These are phyloP conservation scores for Trichomonas tenax DNA, from an alignment of 208 protist genomes.

Conservation along the genomic window DNA sequence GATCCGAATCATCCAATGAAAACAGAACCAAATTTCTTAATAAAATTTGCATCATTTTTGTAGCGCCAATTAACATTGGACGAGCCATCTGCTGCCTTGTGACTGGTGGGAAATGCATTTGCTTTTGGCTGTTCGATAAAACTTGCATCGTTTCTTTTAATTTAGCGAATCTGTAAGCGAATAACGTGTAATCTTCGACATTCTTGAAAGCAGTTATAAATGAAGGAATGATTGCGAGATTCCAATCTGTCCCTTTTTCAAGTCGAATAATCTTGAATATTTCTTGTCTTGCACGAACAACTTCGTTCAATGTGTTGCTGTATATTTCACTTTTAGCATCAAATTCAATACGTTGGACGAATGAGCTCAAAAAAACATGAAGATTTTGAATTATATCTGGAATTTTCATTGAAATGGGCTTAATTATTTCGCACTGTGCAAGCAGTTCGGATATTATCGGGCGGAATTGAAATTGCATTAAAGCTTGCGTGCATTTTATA, in stretches of 20 bases:
- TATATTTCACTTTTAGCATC: background rate
- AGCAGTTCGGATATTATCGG: background rate
- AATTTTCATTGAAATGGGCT: background rate
- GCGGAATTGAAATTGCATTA: background rate
- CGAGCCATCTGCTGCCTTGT: background rate
- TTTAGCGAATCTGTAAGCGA: background rate
- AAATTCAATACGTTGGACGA: background rate
- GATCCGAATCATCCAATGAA: background rate
- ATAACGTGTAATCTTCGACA: background rate
- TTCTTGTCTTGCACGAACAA: background rate
- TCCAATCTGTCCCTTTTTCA: background rate
- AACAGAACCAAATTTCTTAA: background rate
- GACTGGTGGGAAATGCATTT: background rate
- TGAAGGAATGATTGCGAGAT: background rate
- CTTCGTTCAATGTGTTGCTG: background rate
- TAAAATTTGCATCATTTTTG: background rate
- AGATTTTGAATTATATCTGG: background rate
- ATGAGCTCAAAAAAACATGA: background rate
- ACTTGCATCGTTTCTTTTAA: background rate
- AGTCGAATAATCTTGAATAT: background rate
- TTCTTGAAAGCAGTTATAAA: background rate
- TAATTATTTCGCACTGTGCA: background rate
- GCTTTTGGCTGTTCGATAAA: background rate
- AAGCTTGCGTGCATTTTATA: background rate
- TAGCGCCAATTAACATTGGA: background rate